These are phyloP conservation scores for Hypoxylon sp. DNA, from an alignment of 2,329 filamentous ascomycete species.

Conservation along the genomic window DNA sequence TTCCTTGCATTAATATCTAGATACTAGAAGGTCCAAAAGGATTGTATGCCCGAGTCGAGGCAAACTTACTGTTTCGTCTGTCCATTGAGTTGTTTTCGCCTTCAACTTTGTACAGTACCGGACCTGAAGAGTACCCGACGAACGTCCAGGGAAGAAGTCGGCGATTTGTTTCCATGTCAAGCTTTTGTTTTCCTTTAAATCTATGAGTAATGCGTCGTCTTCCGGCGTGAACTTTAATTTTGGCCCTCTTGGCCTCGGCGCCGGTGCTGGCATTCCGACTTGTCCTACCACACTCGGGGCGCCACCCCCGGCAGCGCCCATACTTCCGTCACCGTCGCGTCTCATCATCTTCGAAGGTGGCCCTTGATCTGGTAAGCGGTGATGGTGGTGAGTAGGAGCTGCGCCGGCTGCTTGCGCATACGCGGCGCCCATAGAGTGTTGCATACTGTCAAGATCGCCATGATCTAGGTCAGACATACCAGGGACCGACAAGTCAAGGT, in stretches of 20 bases:
- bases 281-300: conserved; percentile 88
- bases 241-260: conserved; percentile 80
- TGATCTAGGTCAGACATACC: conserved; percentile 63
- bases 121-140: conserved; percentile 89
- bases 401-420: conserved; percentile 59
- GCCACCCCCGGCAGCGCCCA: conserved; percentile 58
- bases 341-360: conserved; percentile 74
- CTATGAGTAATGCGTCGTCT: conserved; percentile 86
- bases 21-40: conserved; percentile 6
- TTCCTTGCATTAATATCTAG: conserved; percentile 27
- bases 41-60: conserved; percentile 4
- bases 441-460: conserved; percentile 63
- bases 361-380: conserved; percentile 77
- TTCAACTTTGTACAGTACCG: conserved; percentile 95
- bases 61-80: conserved; percentile 84
- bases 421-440: conserved; percentile 61
- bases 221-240: conserved; percentile 95
- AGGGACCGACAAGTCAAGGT: conserved; percentile 64
- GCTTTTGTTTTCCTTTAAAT: conserved; percentile 93
- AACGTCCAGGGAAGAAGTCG: conserved; percentile 92
- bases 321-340: conserved; percentile 60
- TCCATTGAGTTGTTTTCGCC: conserved; percentile 93
- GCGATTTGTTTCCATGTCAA: conserved; percentile 98
- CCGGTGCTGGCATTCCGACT: conserved; percentile 85
- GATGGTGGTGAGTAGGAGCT: conserved; percentile 77